Conservation (phyloP, 306 rosid genomes). For the Corylus americana region DNA sequence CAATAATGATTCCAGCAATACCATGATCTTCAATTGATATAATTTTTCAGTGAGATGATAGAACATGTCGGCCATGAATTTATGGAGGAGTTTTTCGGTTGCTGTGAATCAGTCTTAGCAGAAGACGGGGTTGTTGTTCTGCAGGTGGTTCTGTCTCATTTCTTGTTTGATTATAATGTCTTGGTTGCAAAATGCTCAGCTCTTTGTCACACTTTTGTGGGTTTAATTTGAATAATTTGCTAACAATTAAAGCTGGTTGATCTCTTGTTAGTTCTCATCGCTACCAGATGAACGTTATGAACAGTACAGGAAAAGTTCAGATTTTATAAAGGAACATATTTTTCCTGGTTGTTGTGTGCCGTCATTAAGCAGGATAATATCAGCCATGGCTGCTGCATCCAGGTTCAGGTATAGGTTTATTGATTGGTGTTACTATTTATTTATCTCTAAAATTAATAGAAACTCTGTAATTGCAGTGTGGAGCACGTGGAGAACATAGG, state of each 20-base stretch:
- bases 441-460: constrained; percentile 1
- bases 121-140: constrained; percentile 73
- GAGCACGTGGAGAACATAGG: constrained; percentile 82
- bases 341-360: constrained; percentile 88
- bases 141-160: constrained; percentile 43
- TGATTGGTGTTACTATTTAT: neutral
- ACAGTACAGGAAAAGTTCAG: constrained; percentile 70
- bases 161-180: neutral
- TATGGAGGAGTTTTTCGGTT: constrained; percentile 75
- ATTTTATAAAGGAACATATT: constrained; percentile 83
- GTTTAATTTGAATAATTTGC: neutral
- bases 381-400: constrained; percentile 66
- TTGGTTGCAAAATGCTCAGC: neutral
- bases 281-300: constrained; percentile 78
- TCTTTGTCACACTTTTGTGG: constrained; percentile 11
- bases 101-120: constrained; percentile 72
- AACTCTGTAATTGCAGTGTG: constrained; percentile 45
- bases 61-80: constrained; percentile 84
- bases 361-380: constrained; percentile 71
- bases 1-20: neutral
- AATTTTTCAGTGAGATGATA: constrained; percentile 77
- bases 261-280: constrained; percentile 54
- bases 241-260: neutral
- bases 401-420: constrained; percentile 56
- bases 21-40: neutral